Conservation (phyloP, 345 rosid species). For the Limnanthes douglasii region DNA sequence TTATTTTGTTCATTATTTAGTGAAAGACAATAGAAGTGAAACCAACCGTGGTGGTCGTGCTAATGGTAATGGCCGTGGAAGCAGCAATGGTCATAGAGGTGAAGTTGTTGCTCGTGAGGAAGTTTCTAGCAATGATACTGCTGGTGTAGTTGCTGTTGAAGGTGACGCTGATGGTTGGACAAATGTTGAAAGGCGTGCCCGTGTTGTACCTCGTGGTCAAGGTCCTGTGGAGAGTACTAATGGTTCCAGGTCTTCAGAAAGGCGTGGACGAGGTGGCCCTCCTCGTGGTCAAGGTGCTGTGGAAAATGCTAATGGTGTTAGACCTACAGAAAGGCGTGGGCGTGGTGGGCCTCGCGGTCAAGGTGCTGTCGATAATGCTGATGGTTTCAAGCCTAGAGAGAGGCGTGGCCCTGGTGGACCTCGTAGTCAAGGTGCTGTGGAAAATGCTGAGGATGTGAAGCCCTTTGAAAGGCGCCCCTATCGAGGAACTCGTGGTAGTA, state of each 20-base stretch:
- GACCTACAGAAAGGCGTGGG: constrained; percentile 37
- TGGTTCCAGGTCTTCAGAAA: constrained; percentile 30
- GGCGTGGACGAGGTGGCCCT: too few species aligned
- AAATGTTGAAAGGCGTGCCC: too few species aligned
- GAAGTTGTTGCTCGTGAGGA: constrained; percentile 33
- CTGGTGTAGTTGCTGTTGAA: constrained; percentile 23
- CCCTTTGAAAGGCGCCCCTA: too few species aligned
- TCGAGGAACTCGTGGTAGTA: too few species aligned
- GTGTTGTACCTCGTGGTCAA: constrained; percentile 48
- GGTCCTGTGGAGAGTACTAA: constrained; percentile 41
- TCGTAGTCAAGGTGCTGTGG: too few species aligned
- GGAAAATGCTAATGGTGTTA: too few species aligned
- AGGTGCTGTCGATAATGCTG: constrained; percentile 40
- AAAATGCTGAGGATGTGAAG: too few species aligned
- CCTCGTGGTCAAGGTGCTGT: constrained; percentile 37
- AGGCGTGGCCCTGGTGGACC: too few species aligned
- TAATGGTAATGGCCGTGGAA: constrained; percentile 23
- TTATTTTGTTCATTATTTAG: constrained; percentile 31
- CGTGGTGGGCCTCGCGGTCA: constrained; percentile 36
- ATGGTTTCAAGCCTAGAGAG: too few species aligned
- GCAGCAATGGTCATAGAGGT: constrained; percentile 23
- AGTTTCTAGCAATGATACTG: constrained; percentile 31
- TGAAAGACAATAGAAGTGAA: constrained; percentile 65
- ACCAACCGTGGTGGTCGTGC: constrained; percentile 57
- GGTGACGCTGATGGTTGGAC: constrained; percentile 17